Base-by-base conservation (phyloP, 208 protist genomes). In the Leishmania tarentolae region DNA sequence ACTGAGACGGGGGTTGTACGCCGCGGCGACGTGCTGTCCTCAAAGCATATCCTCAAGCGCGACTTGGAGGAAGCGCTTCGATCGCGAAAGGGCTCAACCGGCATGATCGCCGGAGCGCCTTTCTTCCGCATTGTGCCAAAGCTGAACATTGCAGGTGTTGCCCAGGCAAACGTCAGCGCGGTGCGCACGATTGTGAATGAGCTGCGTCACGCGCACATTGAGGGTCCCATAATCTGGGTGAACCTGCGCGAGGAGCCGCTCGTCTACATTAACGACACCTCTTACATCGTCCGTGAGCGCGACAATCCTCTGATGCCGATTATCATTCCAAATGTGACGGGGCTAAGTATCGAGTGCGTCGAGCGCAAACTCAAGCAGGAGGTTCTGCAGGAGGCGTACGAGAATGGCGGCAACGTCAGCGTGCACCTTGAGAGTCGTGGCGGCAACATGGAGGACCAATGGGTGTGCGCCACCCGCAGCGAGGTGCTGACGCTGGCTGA, bases 241-340 rank as follows among this genome's bases (percentile, higher is more conserved):
- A 97, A 97, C 79, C 89, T 97, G 72, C 92, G 94, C 4, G 94
- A 97, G 76, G 92, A 97, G 81, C 94, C 94, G 65, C 83, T 97
- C 4, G 85, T 97, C 70, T 97, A 97, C 86, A 91, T 97, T 80
- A 95, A 96, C 84, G 92, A 96, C 87, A 85, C 76, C 46, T 88
- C 94, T 52, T 90, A 96, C 86, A 95, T 97, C 82, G 92, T 97
- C 13, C 94, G 94, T 4, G 87, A 94, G 79, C 94, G 94, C 7
- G 85, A 86, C 6, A 91, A 96, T 42, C 94, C 94, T 4, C 87
- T 93, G 47, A 86, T 81, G 59, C 94, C 94, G 15, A 88, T 96
- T 75, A 95, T 95, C 78, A 96, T 97, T 59, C 92, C 91, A 1
- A 94, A 96, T 80, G 87, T 95, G 28, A 96, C 94, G 13, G 89